Evolutionary conservation across 768 basidiomycete genomes (phyloP), one percentile per base, ranked within the genome.

Genomic region (Asterophora lycoperdoides): DNA sequence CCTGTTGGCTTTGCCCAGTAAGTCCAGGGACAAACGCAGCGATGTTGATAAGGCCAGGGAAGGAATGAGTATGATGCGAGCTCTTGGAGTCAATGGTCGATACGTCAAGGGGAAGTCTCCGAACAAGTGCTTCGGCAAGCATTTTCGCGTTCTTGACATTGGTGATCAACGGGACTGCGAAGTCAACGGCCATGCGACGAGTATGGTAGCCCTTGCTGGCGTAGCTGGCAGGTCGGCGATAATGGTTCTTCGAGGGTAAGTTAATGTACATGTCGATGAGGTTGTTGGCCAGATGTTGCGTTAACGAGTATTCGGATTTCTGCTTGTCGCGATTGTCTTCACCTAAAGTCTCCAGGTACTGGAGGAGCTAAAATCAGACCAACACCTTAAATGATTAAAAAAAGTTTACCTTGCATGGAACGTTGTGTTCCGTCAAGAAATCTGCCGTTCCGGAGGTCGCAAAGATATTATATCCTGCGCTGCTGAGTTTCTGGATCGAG

Each of bases 191-290:
- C 93, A 98, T 94, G 44, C 96, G 88, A 58, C 96, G 89, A 26
- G 94, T 95, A 52, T 84, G 83, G 67, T 98, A 98, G 7, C 96
- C 96, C 64, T 96, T 94, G 67, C 93, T 96, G 44, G 93, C 82
- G 65, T 98, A 99, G 67, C 86, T 94, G 11, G 96, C 94, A 5
- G 96, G 96, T 15, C 96, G 88, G 50, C 96, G 88, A 69, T 91
- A 98, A 63, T 93, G 81, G 68, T 99, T 98, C 73, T 93, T 96
- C 34, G 95, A 97, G 2, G 96, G 96, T 57, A 99, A 74, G 68
- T 99, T 99, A 81, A 99, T 95, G 68, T 97, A 99, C 83, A 98
- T 89, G 70, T 99, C 96, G 64, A 99, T 99, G 59, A 96, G 73
- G 67, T 94, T 93, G 68, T 95, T 95, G 29, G 90, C 91, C 53